phyloP scores from a whole-genome alignment of 2,329 filamentous ascomycete species.

The Ophiostoma himal-ulmi region DNA sequence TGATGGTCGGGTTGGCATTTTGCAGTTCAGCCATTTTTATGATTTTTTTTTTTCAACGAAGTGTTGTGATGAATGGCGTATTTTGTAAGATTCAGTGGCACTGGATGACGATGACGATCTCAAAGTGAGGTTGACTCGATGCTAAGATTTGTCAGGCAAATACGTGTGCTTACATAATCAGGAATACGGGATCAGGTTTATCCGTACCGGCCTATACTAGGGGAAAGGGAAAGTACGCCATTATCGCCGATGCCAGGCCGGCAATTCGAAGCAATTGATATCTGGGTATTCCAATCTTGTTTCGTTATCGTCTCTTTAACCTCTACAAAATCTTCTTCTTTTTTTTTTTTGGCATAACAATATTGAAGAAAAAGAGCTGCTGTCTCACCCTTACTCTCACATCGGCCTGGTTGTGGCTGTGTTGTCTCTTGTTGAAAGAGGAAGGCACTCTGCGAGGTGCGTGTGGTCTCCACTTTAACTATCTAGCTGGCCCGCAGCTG shows the following conservation, averaged over 20 bases:
- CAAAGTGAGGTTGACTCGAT: background rate
- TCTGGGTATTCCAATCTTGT: background rate
- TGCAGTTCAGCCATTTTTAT: constrained; percentile 43
- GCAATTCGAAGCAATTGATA: background rate
- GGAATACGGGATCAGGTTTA: background rate
- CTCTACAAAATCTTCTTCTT: too few relatives aligned
- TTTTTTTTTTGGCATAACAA: too few relatives aligned
- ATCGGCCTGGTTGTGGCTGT: background rate
- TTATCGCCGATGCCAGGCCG: background rate
- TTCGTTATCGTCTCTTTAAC: too few relatives aligned
- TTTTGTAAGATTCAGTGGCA: too few relatives aligned
- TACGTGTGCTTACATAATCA: background rate
- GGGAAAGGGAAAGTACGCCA: background rate
- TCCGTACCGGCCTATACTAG: background rate
- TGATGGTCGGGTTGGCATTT: constrained; percentile 90
- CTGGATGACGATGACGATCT: background rate
- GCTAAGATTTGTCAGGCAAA: background rate
- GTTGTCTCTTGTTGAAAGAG: background rate
- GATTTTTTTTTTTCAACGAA: too few relatives aligned
- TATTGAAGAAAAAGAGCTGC: too few relatives aligned
- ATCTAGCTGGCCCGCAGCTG: background rate
- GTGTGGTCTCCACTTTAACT: background rate
- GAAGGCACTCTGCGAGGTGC: constrained; percentile 14
- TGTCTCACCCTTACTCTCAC: background rate
- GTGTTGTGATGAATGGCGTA: background rate